These are phyloP conservation scores for Penicillium sp. DNA, from an alignment of 2,329 filamentous ascomycete species.

Conservation along the genomic window DNA sequence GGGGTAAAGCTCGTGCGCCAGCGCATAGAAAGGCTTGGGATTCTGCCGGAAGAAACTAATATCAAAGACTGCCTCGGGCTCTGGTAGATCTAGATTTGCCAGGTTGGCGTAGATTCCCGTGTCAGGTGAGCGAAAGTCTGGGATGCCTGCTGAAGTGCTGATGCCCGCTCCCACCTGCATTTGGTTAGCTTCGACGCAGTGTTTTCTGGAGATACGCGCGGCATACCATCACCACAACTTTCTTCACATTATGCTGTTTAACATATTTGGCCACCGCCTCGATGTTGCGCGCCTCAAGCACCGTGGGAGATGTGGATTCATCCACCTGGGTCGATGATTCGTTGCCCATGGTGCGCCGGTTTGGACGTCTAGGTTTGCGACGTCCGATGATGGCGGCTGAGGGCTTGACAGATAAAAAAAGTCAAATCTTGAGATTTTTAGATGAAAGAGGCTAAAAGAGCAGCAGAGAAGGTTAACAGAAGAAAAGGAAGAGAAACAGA, in stretches of 20 bases:
- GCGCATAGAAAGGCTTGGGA: slow-evolving; percentile 84
- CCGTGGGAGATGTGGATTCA: slow-evolving; percentile 62
- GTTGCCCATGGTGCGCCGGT: slow-evolving; percentile 68
- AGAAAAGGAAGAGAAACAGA: not conserved
- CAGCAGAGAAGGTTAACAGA: not conserved
- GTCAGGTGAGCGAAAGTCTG: slow-evolving; percentile 89
- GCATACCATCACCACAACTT: slow-evolving; percentile 75
- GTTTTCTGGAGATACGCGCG: not conserved
- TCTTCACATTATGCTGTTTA: slow-evolving; percentile 62
- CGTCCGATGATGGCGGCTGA: slow-evolving; percentile 21
- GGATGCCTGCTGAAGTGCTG: slow-evolving; percentile 58
- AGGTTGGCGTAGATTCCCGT: slow-evolving; percentile 95
- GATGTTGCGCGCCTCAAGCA: slow-evolving; percentile 66
- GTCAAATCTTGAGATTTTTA: not conserved
- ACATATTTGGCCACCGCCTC: slow-evolving; percentile 78
- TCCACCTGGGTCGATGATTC: slow-evolving; percentile 69
- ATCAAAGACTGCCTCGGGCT: slow-evolving; percentile 91
- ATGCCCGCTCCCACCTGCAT: slow-evolving; percentile 78
- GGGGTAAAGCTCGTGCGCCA: slow-evolving; percentile 89
- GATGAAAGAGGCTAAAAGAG: not conserved
- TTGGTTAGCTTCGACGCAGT: slow-evolving; percentile 6
- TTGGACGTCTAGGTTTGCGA: slow-evolving; percentile 22
- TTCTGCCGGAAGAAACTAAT: slow-evolving; percentile 83
- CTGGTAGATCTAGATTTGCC: slow-evolving; percentile 76
- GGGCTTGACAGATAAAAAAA: not conserved